Evolutionary conservation across 164 flowering plant genomes (phyloP).

Genomic region (Saururus chinensis): DNA sequence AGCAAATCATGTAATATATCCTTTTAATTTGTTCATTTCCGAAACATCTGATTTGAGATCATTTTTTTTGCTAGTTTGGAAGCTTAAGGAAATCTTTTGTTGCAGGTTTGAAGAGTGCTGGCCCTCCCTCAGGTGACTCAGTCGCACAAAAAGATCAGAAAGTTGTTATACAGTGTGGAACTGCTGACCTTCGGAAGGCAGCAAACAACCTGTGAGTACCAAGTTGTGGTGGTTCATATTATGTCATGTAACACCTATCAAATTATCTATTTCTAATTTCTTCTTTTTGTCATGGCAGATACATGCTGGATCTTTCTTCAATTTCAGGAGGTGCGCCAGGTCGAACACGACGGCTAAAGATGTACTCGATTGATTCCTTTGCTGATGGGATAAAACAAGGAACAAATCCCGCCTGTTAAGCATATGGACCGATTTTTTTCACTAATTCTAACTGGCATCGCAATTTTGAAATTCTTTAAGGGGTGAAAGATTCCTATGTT

Average conservation of each 20-base stretch:
- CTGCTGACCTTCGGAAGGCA: slow-evolving; percentile 24
- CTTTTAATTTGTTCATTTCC: background rate
- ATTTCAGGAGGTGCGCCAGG: slow-evolving; percentile 91
- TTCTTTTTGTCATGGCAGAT: slow-evolving; percentile 27
- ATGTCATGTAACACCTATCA: background rate
- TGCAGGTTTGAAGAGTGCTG: slow-evolving; percentile 25
- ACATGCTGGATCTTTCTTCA: slow-evolving; percentile 59
- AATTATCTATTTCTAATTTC: background rate
- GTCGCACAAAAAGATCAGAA: slow-evolving; percentile 34
- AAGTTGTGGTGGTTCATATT: background rate
- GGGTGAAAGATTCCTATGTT: background rate
- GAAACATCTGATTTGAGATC: background rate
- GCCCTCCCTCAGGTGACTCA: slow-evolving; percentile 25
- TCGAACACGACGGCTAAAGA: slow-evolving; percentile 67
- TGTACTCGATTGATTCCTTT: slow-evolving; percentile 31
- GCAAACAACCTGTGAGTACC: slow-evolving; percentile 35
- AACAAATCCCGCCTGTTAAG: slow-evolving; percentile 1
- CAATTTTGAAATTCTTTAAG: background rate
- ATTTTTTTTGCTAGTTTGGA: background rate
- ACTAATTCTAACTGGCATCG: background rate
- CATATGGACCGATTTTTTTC: background rate
- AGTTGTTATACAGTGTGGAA: slow-evolving; percentile 30
- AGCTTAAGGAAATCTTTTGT: background rate
- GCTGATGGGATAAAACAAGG: slow-evolving; percentile 21
- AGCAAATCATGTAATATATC: slow-evolving; percentile 31